These are phyloP conservation scores for Stephania cephalantha DNA, from an alignment of 164 flowering plant genomes.

Conservation along the genomic window DNA sequence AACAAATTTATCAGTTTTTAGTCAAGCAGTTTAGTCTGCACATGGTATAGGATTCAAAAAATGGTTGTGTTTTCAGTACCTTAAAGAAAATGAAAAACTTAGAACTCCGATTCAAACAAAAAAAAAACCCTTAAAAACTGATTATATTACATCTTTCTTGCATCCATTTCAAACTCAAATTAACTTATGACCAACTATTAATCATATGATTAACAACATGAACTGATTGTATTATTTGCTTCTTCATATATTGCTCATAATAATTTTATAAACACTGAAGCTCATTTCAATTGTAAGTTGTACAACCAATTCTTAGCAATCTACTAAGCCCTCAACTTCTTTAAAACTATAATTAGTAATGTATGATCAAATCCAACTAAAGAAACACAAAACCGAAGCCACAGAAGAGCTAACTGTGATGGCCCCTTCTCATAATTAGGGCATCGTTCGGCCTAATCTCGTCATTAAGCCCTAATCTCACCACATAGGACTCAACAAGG, in stretches of 20 bases:
- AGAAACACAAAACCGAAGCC: not conserved
- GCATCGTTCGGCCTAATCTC: too few species aligned
- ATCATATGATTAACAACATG: not conserved
- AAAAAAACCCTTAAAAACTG: not conserved
- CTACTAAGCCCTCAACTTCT: too few species aligned
- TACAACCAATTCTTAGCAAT: too few species aligned
- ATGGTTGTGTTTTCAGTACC: too few species aligned
- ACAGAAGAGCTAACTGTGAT: slow-evolving; percentile 40
- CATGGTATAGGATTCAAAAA: not conserved
- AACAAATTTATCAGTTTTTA: not conserved
- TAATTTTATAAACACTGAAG: too few species aligned
- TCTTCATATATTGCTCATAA: not conserved
- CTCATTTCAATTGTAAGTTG: too few species aligned
- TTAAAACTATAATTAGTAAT: too few species aligned
- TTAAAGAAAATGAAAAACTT: too few species aligned
- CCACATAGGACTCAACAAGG: slow-evolving; percentile 29
- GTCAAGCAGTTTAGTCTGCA: not conserved
- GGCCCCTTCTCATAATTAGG: too few species aligned
- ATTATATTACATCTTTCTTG: not conserved
- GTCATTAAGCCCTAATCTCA: slow-evolving; percentile 20
- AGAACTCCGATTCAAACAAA: not conserved
- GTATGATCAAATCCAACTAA: too few species aligned
- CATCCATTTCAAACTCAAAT: not conserved
- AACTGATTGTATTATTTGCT: not conserved
- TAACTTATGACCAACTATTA: not conserved